Evolutionary conservation across 768 basidiomycete species (phyloP), one percentile per base, ranked within the genome.

Genomic region (Strobilomyces confusus): DNA sequence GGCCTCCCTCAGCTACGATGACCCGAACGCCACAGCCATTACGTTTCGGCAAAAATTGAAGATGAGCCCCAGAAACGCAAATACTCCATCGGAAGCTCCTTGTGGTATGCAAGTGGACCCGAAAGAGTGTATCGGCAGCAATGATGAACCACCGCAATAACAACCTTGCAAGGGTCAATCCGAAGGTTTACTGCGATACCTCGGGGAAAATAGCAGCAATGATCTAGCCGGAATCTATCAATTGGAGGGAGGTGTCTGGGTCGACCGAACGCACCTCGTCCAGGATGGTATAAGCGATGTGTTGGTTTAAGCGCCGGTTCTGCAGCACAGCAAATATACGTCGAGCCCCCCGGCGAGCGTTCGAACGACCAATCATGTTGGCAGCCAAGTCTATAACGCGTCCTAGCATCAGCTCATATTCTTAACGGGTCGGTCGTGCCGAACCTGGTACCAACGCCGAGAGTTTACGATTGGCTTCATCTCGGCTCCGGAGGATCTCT

Each of bases 291-390:
- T 97, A 90, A 15, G 85, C 80, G 49, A 98, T 84, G 66, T 97
- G 94, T 64, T 95, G 92, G 69, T 95, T 97, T 30, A 98, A 76
- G n/a, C 95, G 82, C 44, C 85, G 81, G 66, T 98, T 97, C 70
- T 99, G 97, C 40, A 98, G 67, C 2, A 95, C 92, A 5, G 93
- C 86, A 67, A 98, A 98, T 55, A 97, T 89, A 45, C 93, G 80
- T 37, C 93, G 80, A 9, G 95, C 94, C 15, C 95, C 97, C 40
- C 94, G 80, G 13, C 94, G 83, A 17, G 95, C 94, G 65, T 99
- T 98, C 4, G 90, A 87, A 29, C 94, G 81, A n/a, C 97, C 97
- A 59, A 98, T 98, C 88, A 98, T 93, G 62, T 97, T 98, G 8
- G 95, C 92, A 30, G 92, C 94, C 48, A 98, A 72, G 64, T 98